These are phyloP conservation scores for Zygosaccharomyces kombuchaensis DNA, from an alignment of 805 yeast genomes.

Conservation along the genomic window DNA sequence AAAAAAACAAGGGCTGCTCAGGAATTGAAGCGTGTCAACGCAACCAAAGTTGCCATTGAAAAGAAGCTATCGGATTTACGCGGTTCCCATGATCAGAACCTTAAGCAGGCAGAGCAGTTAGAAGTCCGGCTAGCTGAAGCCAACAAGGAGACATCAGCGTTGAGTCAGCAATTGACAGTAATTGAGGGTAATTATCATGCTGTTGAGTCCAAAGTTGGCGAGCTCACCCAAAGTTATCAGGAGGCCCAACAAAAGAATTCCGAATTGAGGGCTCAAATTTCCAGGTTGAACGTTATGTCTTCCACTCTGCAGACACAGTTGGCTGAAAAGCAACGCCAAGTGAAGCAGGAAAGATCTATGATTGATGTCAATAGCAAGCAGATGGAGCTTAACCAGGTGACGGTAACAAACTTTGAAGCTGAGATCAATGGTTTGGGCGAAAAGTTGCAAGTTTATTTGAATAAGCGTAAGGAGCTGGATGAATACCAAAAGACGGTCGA, in stretches of 20 bases:
- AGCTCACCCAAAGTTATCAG: conserved; percentile 55
- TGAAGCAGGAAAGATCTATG: conserved; percentile 58
- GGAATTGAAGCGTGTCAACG: conserved; percentile 66
- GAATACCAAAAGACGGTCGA: conserved; percentile 39
- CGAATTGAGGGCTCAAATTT: conserved; percentile 62
- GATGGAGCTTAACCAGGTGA: conserved; percentile 56
- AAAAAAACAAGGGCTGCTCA: conserved; percentile 71
- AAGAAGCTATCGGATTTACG: conserved; percentile 63
- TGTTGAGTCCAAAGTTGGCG: conserved; percentile 58
- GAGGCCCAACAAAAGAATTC: conserved; percentile 66
- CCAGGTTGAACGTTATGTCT: conserved; percentile 61
- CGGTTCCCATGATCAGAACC: conserved; percentile 72
- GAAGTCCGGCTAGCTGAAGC: conserved; percentile 59
- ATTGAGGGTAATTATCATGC: conserved; percentile 77
- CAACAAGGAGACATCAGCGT: conserved; percentile 59
- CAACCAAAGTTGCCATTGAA: conserved; percentile 67
- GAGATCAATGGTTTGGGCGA: conserved; percentile 38
- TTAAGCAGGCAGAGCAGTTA: conserved; percentile 66
- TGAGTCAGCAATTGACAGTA: conserved; percentile 67
- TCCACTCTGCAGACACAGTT: conserved; percentile 54
- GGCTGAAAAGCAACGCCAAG: conserved; percentile 48
- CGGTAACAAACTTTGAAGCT: conserved; percentile 41
- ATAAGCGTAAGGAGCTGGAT: conserved; percentile 36
- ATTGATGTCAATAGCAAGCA: conserved; percentile 66
- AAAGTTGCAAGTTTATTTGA: conserved; percentile 25